These are phyloP conservation scores for Neofusicoccum ribis DNA, from an alignment of 2,329 filamentous ascomycete genomes.

Conservation along the genomic window DNA sequence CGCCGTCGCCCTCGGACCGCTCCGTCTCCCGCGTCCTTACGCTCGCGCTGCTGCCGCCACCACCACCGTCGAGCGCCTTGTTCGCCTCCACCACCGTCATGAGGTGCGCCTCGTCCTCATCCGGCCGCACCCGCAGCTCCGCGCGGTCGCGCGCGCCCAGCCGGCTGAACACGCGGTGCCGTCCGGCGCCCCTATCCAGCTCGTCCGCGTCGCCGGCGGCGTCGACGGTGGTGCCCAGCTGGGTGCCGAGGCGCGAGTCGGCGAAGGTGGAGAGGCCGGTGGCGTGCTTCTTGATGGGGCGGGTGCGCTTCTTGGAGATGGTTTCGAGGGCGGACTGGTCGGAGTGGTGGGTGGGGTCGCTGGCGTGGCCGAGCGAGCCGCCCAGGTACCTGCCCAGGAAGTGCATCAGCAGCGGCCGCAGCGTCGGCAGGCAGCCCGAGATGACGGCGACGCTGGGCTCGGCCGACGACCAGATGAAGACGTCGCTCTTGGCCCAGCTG, in stretches of 20 bases:
- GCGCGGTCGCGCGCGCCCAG: slow-evolving; percentile 14
- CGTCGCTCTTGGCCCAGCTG: neutral
- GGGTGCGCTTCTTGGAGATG: neutral
- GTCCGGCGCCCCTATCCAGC: neutral
- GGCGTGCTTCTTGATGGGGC: neutral
- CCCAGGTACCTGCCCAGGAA: neutral
- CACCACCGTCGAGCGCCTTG: slow-evolving; percentile 11
- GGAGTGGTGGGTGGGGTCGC: neutral
- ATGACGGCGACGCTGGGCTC: neutral
- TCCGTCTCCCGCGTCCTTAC: neutral
- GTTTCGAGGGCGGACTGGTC: neutral
- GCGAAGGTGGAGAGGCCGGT: slow-evolving; percentile 15
- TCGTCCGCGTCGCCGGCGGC: neutral
- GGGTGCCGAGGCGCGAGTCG: slow-evolving; percentile 18
- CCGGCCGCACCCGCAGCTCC: slow-evolving; percentile 23
- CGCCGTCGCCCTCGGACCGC: neutral
- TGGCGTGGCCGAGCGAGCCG: neutral
- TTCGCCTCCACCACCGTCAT: slow-evolving; percentile 23
- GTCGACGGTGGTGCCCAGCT: neutral
- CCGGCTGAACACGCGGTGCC: slow-evolving; percentile 7
- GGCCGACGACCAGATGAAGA: neutral
- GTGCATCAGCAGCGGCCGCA: neutral
- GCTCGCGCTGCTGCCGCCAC: neutral
- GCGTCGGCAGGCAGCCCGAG: neutral
- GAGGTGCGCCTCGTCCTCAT: slow-evolving; percentile 28